Evolutionary conservation across 768 basidiomycete genomes (phyloP).

Genomic region (Boletus bicolor): DNA sequence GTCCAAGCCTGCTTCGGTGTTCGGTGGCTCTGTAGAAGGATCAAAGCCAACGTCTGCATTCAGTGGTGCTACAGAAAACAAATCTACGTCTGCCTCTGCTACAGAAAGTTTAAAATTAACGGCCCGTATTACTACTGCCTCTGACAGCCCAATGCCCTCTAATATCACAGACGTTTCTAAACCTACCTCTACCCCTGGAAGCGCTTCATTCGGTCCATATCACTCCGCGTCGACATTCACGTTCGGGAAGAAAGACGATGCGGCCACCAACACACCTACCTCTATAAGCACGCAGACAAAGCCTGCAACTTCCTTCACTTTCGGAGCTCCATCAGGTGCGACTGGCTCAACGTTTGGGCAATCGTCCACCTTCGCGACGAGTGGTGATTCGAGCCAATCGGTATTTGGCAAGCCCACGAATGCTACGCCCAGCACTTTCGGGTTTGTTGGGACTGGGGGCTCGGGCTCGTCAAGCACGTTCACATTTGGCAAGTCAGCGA

Average conservation of each 20-base stretch:
- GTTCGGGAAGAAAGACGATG: constrained; percentile 18
- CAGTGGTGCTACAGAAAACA: background rate
- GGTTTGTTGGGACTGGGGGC: constrained; percentile 27
- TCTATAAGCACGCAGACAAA: constrained; percentile 22
- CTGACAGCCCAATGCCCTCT: background rate
- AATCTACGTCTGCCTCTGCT: background rate
- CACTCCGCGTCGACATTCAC: constrained; percentile 9
- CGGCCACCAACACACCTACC: background rate
- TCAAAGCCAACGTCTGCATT: constrained; percentile 3
- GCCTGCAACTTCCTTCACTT: constrained; percentile 25
- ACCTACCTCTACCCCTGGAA: constrained; percentile 2
- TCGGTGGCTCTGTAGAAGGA: constrained; percentile 1
- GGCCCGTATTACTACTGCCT: background rate
- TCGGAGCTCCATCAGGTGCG: constrained; percentile 12
- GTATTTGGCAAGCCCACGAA: constrained; percentile 18
- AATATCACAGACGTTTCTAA: constrained; percentile 1
- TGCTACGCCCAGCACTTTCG: constrained; percentile 30
- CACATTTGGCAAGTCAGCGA: constrained; percentile 25
- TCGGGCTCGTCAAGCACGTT: constrained; percentile 16
- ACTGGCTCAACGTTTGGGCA: constrained; percentile 13
- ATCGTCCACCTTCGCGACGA: background rate
- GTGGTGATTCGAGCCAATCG: constrained; percentile 6
- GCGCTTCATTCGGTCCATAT: constrained; percentile 3
- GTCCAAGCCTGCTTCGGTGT: background rate
- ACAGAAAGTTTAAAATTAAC: background rate